Evolutionary conservation across 192 early-diverging fungal genomes (phyloP), one percentile per base, ranked within the genome.

Genomic region (Haplosporangium gracile): DNA sequence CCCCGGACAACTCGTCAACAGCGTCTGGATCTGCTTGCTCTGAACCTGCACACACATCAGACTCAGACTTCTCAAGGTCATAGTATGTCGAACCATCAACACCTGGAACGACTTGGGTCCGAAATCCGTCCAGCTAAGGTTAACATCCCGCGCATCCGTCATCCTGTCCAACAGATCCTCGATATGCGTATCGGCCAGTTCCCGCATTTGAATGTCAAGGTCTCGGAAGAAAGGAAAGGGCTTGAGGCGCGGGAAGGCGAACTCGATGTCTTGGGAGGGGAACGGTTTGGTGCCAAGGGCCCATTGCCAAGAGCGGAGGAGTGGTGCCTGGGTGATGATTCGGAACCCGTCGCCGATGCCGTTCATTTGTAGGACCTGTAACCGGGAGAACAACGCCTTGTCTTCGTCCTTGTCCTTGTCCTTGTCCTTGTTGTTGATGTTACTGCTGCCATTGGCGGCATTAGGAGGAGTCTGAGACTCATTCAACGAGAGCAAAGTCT

Each of bases 1-100:
- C 40, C 34, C 32, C 4, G 55, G 55, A 29, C 75, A 76, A 32
- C 34, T 76, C n/a, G 57, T 63, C 26, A 76, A 16, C 29, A 75
- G 73, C 2, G 51, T n/a, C 49, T 75, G 73, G 8, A 75, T 38
- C 51, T 53, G 29, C 34, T 75, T 36, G 43, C 73, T 55, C 60
- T 65, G 60, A 10, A 65, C 11, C 29, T 65, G 60, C 4, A 15
- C 13, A 65, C 60, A 65, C 11, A 32, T 4, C 26, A 65, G 26
- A 13, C 11, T 26, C 60, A 65, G 29, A 65, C 29, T 65, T 29
- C 60, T 65, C 60, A 65, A 5, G 3, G 60, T 65, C 26, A 32
- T 32, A 10, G 60, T 29, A 32, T 65, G 60, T 15, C 60, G 60
- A 1, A 32, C 32, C 60, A 65, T 65, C 60, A 65, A 65, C 26